phyloP scores from a whole-genome alignment of 495 filamentous ascomycete genomes.

The Aspergillus sparsus region DNA sequence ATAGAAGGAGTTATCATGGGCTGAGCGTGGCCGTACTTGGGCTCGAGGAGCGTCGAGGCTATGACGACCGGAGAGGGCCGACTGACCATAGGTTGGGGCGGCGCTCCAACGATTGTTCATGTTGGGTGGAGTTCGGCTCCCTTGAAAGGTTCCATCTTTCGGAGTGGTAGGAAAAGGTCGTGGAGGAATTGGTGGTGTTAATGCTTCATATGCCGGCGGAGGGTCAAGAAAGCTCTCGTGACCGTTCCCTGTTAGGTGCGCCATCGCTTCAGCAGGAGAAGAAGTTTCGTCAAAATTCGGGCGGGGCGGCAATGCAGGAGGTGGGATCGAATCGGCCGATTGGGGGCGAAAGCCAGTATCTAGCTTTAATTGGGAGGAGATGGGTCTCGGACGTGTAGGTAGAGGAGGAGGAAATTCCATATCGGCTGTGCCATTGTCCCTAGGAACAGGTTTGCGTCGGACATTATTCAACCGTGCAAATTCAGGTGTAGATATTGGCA shows the following conservation, averaged over 20 bases:
- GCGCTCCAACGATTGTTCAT: constrained; percentile 40
- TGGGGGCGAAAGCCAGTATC: constrained; percentile 2
- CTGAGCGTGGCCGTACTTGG: constrained; percentile 34
- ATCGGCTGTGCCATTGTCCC: constrained; percentile 18
- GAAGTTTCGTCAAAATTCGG: constrained; percentile 15
- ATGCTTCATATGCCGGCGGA: background rate
- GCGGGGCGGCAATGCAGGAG: constrained; percentile 19
- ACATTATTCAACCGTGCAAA: constrained; percentile 45
- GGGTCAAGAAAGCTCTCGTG: constrained; percentile 5
- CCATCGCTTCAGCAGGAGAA: background rate
- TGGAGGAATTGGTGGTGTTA: constrained; percentile 14
- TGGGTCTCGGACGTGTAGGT: constrained; percentile 18
- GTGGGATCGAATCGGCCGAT: background rate
- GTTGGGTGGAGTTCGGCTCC: constrained; percentile 19
- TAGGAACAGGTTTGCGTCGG: constrained; percentile 44
- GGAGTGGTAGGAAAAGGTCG: constrained; percentile 38
- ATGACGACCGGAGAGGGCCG: constrained; percentile 30
- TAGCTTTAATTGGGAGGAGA: constrained; percentile 22
- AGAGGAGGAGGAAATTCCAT: constrained; percentile 17
- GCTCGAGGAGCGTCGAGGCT: constrained; percentile 40
- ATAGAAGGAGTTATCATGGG: constrained; percentile 26
- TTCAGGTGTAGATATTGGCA: constrained; percentile 25
- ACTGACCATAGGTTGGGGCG: constrained; percentile 32
- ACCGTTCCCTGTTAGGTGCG: background rate
- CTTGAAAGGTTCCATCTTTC: constrained; percentile 25